phyloP scores from a whole-genome alignment of 768 basidiomycete genomes.

The Amanita thiersii region DNA sequence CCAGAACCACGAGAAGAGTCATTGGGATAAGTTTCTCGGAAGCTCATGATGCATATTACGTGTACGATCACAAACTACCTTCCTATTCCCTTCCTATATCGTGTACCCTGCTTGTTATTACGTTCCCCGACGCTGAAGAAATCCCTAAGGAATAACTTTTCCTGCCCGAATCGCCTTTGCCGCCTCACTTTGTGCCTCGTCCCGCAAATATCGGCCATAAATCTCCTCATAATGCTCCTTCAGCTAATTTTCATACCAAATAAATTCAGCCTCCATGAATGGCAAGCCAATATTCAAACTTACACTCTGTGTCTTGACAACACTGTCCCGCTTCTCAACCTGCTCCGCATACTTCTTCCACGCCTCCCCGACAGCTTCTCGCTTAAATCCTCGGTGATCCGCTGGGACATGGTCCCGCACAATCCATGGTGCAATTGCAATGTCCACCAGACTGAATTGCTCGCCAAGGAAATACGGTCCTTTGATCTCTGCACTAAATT shows the following conservation, averaged over 20 bases:
- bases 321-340: constrained; percentile 27
- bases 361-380: constrained; percentile 23
- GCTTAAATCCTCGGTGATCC: constrained; percentile 31
- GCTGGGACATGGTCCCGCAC: constrained; percentile 32
- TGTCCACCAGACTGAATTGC: constrained; percentile 37
- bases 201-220: constrained; percentile 45
- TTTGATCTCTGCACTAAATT: constrained; percentile 25
- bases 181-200: constrained; percentile 47
- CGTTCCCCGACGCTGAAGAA: too few species aligned
- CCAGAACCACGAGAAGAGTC: constrained; percentile 7
- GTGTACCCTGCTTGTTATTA: too few species aligned
- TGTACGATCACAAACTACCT: too few species aligned
- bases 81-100: too few species aligned
- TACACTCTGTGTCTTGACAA: constrained; percentile 30
- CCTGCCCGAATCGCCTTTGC: constrained; percentile 44
- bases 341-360: constrained; percentile 31
- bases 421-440: constrained; percentile 41
- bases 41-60: not conserved
- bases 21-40: constrained; percentile 1
- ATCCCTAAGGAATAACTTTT: constrained; percentile 27
- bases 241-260: constrained; percentile 25
- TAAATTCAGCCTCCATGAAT: not conserved
- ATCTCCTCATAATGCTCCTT: constrained; percentile 35
- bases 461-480: constrained; percentile 45
- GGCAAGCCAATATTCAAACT: constrained; percentile 11